Evolutionary conservation across 139 green algal species (phyloP).

Genomic region (Tetradesmus obliquus): DNA sequence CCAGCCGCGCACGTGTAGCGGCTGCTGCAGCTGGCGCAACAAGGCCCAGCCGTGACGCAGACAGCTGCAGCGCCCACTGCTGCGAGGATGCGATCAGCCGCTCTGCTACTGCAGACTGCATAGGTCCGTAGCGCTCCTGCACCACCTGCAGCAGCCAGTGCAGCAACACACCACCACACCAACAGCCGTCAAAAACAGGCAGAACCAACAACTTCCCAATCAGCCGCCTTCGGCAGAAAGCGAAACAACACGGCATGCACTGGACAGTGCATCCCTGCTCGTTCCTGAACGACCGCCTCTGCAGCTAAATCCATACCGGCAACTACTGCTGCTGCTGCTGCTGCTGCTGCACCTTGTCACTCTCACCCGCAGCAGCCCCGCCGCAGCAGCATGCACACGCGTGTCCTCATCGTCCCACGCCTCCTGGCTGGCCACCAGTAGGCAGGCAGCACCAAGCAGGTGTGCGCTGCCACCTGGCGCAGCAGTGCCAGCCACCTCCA

Average conservation of each 20-base stretch:
- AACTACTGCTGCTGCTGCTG: background rate
- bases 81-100: background rate
- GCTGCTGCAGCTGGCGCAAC: slow-evolving; percentile 12
- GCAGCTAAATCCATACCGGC: background rate
- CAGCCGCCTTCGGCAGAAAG: background rate
- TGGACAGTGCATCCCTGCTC: background rate
- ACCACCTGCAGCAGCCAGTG: background rate
- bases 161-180: background rate
- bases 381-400: background rate
- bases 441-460: background rate
- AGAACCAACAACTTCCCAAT: background rate
- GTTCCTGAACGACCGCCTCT: background rate
- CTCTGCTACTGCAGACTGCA: background rate
- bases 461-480: background rate
- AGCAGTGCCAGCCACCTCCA: slow-evolving; percentile 1
- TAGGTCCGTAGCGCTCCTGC: slow-evolving; percentile 10
- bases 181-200: background rate
- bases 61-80: background rate
- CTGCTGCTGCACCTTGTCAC: background rate
- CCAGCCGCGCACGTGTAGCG: background rate
- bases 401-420: background rate
- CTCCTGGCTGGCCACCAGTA: background rate
- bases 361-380: background rate
- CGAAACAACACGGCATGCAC: no score
- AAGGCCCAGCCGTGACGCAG: background rate